Conservation (phyloP, 2,329 filamentous ascomycete genomes). For the Metarhizium sp. region DNA sequence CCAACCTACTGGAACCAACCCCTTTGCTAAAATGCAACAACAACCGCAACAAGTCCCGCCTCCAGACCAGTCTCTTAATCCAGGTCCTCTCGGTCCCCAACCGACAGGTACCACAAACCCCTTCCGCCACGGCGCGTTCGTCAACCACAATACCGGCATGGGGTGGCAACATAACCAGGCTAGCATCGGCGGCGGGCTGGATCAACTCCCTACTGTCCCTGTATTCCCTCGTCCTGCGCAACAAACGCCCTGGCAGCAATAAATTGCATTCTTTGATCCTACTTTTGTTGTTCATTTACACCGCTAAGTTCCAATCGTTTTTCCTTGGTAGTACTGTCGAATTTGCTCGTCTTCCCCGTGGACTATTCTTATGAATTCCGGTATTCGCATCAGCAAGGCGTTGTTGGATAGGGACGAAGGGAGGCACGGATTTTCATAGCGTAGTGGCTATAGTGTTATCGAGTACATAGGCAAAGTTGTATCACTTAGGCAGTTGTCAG, state of each 20-base stretch:
- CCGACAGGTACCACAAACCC: conserved; percentile 88
- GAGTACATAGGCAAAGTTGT: background rate
- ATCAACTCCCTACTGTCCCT: conserved; percentile 68
- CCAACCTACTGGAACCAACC: conserved; percentile 48
- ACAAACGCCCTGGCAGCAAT: conserved; percentile 53
- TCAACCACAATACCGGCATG: conserved; percentile 79
- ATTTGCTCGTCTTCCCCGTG: background rate
- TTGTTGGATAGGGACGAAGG: conserved; percentile 3
- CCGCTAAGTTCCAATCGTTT: conserved; percentile 2
- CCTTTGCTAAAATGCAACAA: conserved; percentile 36
- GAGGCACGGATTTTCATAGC: background rate
- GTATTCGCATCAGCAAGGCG: conserved; percentile 9
- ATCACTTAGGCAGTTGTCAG: background rate
- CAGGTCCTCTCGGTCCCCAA: conserved; percentile 54
- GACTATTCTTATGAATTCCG: background rate
- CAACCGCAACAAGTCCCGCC: conserved; percentile 19
- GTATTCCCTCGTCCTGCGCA: conserved; percentile 76
- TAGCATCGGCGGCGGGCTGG: conserved; percentile 71
- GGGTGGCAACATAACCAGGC: conserved; percentile 79
- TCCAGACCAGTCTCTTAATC: conserved; percentile 25
- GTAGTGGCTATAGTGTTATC: background rate
- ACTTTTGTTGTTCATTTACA: conserved; percentile 7
- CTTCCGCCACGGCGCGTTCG: conserved; percentile 83
- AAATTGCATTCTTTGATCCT: conserved; percentile 12
- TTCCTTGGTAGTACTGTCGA: background rate